phyloP scores from a whole-genome alignment of 2,329 filamentous ascomycete genomes.

The Leptoxyphium fumago region DNA sequence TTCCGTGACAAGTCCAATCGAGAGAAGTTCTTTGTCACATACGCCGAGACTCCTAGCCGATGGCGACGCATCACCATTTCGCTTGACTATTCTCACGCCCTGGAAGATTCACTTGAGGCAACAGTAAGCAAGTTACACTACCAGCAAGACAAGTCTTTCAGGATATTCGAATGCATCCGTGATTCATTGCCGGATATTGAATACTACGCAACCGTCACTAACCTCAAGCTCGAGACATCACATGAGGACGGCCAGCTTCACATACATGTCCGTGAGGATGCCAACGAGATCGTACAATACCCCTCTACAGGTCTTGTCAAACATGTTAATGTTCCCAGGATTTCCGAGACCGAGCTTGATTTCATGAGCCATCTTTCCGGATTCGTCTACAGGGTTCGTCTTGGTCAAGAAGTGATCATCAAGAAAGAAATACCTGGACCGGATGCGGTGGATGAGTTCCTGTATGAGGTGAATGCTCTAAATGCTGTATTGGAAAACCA shows the following conservation, averaged over 20 bases:
- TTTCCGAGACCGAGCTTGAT: constrained; percentile 58
- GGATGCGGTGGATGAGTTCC: constrained; percentile 87
- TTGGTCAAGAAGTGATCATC: constrained; percentile 57
- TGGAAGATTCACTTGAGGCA: constrained; percentile 67
- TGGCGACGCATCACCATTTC: constrained; percentile 89
- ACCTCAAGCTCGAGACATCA: constrained; percentile 80
- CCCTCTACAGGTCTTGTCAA: constrained; percentile 58
- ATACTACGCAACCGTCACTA: constrained; percentile 92
- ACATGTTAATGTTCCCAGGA: constrained; percentile 46
- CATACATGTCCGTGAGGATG: constrained; percentile 94
- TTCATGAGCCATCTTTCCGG: constrained; percentile 92
- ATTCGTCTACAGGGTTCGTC: constrained; percentile 85
- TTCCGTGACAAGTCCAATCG: constrained; percentile 84
- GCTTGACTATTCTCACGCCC: constrained; percentile 74
- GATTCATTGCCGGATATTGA: constrained; percentile 87
- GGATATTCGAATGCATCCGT: constrained; percentile 88
- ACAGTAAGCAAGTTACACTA: constrained; percentile 65
- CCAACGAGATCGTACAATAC: constrained; percentile 85
- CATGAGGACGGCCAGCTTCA: constrained; percentile 74
- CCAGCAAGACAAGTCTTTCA: constrained; percentile 81
- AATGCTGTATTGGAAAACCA: constrained; percentile 47
- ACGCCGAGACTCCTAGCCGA: constrained; percentile 59
- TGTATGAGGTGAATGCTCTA: constrained; percentile 96
- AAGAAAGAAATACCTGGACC: constrained; percentile 98
- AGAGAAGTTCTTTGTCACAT: constrained; percentile 97